These are phyloP conservation scores for Metrosideros polymorpha DNA, from an alignment of 441 rosid genomes.

Conservation along the genomic window DNA sequence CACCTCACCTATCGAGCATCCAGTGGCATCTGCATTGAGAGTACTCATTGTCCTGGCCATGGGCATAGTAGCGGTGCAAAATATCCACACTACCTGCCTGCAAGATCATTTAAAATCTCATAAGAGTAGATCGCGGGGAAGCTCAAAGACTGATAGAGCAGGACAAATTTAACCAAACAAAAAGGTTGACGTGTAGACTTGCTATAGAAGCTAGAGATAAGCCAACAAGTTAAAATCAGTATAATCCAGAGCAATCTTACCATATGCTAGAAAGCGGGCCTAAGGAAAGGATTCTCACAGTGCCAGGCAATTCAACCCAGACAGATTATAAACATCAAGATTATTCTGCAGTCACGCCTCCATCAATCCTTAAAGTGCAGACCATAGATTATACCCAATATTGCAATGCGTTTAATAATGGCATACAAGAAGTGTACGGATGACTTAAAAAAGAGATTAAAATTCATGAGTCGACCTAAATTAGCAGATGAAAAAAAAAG, in stretches of 20 bases:
- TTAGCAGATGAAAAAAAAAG: background rate
- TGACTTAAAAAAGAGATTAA: background rate
- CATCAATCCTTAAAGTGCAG: background rate
- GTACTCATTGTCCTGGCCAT: slow-evolving; percentile 45
- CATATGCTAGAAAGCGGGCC: background rate
- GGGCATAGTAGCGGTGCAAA: slow-evolving; percentile 67
- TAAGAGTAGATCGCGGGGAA: background rate
- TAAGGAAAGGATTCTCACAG: background rate
- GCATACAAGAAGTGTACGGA: background rate
- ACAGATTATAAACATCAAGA: background rate
- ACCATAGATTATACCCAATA: background rate
- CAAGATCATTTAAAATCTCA: slow-evolving; percentile 1
- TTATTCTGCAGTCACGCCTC: background rate
- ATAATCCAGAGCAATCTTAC: background rate
- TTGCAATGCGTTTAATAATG: background rate
- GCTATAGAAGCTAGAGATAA: background rate
- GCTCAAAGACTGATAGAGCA: background rate
- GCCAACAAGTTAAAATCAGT: background rate
- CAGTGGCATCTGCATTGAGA: slow-evolving; percentile 61
- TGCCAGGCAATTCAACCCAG: background rate
- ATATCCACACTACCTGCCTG: slow-evolving; percentile 58
- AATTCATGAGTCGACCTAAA: background rate
- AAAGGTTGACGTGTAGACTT: background rate
- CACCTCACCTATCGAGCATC: slow-evolving; percentile 58
- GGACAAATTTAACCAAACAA: background rate